Conservation (phyloP, 2,329 filamentous ascomycete genomes). For the Penicillium sp. region DNA sequence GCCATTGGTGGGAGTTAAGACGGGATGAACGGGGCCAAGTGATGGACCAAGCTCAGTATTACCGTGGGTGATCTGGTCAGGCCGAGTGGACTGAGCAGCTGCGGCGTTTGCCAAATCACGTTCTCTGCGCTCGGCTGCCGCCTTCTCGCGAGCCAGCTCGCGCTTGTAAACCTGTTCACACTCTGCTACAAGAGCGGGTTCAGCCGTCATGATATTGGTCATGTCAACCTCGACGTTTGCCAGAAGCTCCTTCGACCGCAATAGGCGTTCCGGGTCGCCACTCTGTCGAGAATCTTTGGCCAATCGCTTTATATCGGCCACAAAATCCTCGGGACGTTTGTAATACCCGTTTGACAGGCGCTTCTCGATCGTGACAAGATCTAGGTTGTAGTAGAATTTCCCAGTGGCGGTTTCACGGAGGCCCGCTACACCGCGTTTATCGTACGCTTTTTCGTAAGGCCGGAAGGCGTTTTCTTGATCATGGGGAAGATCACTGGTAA, state of each 20-base stretch:
- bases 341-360: slow-evolving; percentile 97
- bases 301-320: slow-evolving; percentile 79
- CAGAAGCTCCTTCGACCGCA: slow-evolving; percentile 87
- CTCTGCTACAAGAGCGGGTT: slow-evolving; percentile 62
- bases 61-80: slow-evolving; percentile 51
- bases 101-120: slow-evolving; percentile 4
- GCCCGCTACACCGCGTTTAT: slow-evolving; percentile 73
- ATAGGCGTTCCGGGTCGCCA: slow-evolving; percentile 74
- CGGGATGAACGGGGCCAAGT: slow-evolving; percentile 57
- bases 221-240: slow-evolving; percentile 95
- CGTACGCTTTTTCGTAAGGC: slow-evolving; percentile 74
- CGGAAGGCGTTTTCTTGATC: slow-evolving; percentile 59
- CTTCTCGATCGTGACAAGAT: slow-evolving; percentile 89
- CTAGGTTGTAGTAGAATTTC: slow-evolving; percentile 93
- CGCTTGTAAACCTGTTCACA: slow-evolving; percentile 78
- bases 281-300: slow-evolving; percentile 78
- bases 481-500: slow-evolving; percentile 58
- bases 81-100: slow-evolving; percentile 44
- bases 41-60: slow-evolving; percentile 51
- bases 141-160: slow-evolving; percentile 65
- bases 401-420: slow-evolving; percentile 69
- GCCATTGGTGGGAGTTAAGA: slow-evolving; percentile 51
- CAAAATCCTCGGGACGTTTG: slow-evolving; percentile 81
- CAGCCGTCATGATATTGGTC: slow-evolving; percentile 63
- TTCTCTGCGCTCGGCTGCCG: slow-evolving; percentile 53